Evolutionary conservation across 2,329 filamentous ascomycete genomes (phyloP).

Genomic region (Ophiognomonia clavigignenti-juglandacearum): DNA sequence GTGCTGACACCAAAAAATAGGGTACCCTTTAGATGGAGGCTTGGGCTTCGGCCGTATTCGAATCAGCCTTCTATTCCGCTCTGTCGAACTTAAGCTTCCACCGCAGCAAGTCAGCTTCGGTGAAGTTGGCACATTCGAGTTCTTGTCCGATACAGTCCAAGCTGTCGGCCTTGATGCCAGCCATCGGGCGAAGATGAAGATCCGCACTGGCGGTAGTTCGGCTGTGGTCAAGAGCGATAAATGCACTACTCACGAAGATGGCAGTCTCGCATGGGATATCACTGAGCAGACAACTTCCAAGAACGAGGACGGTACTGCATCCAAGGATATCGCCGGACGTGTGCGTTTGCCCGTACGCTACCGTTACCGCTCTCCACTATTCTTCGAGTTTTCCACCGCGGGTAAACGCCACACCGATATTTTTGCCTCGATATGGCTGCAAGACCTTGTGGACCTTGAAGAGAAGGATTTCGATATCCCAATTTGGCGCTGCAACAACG

Average conservation of each 20-base stretch:
- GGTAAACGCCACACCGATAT: slow-evolving; percentile 67
- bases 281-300: slow-evolving; percentile 35
- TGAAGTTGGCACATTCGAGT: slow-evolving; percentile 94
- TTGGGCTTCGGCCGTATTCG: slow-evolving; percentile 87
- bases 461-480: slow-evolving; percentile 77
- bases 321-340: background rate
- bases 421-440: slow-evolving; percentile 80
- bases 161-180: slow-evolving; percentile 57
- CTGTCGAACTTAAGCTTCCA: slow-evolving; percentile 81
- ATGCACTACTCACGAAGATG: slow-evolving; percentile 56
- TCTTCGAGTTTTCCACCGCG: slow-evolving; percentile 75
- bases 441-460: slow-evolving; percentile 77
- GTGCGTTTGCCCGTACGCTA: slow-evolving; percentile 82
- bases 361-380: slow-evolving; percentile 82
- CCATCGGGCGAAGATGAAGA: slow-evolving; percentile 67
- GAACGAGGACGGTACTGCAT: slow-evolving; percentile 21
- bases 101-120: slow-evolving; percentile 75
- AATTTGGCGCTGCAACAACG: slow-evolving; percentile 78
- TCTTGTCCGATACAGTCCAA: slow-evolving; percentile 65
- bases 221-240: slow-evolving; percentile 61
- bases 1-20: no score
- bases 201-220: slow-evolving; percentile 81
- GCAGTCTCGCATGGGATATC: slow-evolving; percentile 49
- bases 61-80: slow-evolving; percentile 85
- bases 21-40: slow-evolving; percentile 95